These are phyloP conservation scores for Psidium guajava DNA, from an alignment of 345 rosid genomes.

Conservation along the genomic window DNA sequence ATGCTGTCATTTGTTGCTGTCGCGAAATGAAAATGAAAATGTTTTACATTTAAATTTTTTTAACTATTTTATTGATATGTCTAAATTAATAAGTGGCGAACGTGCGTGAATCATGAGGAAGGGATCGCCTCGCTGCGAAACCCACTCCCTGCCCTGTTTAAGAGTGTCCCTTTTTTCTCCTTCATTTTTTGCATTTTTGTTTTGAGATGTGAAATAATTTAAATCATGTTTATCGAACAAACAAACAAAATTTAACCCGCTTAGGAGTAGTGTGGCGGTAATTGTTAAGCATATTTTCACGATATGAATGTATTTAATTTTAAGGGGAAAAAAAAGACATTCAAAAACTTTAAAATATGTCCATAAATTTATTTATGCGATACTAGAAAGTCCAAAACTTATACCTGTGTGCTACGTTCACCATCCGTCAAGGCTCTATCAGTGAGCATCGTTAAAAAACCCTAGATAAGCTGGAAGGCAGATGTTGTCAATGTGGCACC, in stretches of 20 bases:
- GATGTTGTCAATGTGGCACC: no score
- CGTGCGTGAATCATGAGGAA: slow-evolving; percentile 1
- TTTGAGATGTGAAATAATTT: background rate
- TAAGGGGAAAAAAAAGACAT: no score
- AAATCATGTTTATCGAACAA: no score
- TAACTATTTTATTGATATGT: background rate
- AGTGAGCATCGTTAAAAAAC: no score
- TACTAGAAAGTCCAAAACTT: no score
- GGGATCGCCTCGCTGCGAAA: background rate
- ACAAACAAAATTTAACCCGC: background rate
- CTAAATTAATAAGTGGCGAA: background rate
- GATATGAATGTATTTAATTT: fast-evolving
- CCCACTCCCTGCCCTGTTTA: background rate
- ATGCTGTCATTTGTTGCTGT: background rate
- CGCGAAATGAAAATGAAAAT: background rate
- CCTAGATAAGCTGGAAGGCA: no score
- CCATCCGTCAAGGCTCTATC: no score
- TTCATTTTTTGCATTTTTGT: no score
- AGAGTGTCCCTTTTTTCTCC: background rate
- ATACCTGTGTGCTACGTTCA: no score
- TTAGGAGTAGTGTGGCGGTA: fast-evolving
- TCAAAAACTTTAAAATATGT: no score
- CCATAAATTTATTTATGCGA: no score
- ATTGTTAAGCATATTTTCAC: background rate
- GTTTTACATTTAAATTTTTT: background rate